These are phyloP conservation scores for Diaporthe helianthi DNA, from an alignment of 2,329 filamentous ascomycete species.

Conservation along the genomic window DNA sequence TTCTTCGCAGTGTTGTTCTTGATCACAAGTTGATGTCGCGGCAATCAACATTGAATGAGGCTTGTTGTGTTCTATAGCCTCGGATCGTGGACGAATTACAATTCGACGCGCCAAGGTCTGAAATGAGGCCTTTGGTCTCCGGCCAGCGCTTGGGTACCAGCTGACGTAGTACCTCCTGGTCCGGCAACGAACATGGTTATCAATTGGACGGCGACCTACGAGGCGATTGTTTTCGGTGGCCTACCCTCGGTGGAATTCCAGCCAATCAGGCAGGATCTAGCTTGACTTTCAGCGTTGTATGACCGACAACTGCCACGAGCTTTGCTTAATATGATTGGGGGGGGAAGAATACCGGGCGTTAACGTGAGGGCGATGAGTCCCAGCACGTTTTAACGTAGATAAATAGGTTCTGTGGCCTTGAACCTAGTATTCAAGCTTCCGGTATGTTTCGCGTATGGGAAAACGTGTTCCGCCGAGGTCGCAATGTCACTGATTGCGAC, in stretches of 20 bases:
- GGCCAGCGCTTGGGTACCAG: not conserved
- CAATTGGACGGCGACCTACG: constrained; percentile 11
- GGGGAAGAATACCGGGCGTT: not conserved
- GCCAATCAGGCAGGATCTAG: not conserved
- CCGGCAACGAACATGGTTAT: constrained; percentile 4
- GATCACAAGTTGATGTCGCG: constrained; percentile 12
- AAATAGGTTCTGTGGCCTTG: constrained; percentile 8
- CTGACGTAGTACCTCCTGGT: not conserved
- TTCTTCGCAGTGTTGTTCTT: not conserved
- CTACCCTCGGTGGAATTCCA: not conserved
- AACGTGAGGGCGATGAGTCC: constrained; percentile 11
- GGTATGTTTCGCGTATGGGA: constrained; percentile 1
- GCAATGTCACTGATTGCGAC: not conserved
- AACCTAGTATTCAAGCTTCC: constrained; percentile 22
- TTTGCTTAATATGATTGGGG: not conserved
- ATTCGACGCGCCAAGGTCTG: constrained; percentile 2
- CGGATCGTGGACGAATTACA: not conserved
- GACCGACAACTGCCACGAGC: not conserved
- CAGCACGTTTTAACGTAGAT: not conserved
- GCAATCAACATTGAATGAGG: too few species aligned
- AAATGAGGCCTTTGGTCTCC: constrained; percentile 4
- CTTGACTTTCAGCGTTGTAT: not conserved
- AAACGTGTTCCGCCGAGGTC: not conserved
- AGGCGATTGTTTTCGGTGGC: not conserved
- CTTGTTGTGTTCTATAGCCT: not conserved